Evolutionary conservation across 148 eudicot genomes (phyloP).

Genomic region (Dianthus caryophyllus): DNA sequence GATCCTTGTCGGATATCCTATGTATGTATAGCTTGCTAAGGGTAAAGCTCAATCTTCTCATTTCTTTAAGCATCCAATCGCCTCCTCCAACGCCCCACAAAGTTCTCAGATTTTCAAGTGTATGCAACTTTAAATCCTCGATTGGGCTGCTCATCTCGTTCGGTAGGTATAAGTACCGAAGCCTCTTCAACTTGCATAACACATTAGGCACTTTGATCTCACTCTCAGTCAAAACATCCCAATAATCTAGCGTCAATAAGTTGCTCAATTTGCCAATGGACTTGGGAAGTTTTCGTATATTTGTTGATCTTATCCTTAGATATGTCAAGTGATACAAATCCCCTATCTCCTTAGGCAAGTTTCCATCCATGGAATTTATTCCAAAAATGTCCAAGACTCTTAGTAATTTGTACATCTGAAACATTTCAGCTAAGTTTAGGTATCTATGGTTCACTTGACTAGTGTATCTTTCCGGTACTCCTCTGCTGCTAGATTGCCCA

Average conservation of each 20-base stretch:
- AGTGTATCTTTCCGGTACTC: neutral
- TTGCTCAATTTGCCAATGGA: slow-evolving; percentile 25
- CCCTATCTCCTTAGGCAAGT: slow-evolving; percentile 26
- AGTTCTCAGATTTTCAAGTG: slow-evolving; percentile 13
- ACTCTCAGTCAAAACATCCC: neutral
- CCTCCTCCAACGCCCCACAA: slow-evolving; percentile 30
- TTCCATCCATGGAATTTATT: slow-evolving; percentile 4
- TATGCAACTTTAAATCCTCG: slow-evolving; percentile 17
- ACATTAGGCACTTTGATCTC: slow-evolving; percentile 24
- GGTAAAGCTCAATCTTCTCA: neutral
- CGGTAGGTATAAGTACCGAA: slow-evolving; percentile 26
- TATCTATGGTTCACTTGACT: neutral
- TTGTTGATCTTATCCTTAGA: slow-evolving; percentile 26
- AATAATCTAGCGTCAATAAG: slow-evolving; percentile 26
- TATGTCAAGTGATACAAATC: slow-evolving; percentile 27
- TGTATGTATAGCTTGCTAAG: slow-evolving; percentile 20
- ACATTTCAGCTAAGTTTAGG: slow-evolving; percentile 11
- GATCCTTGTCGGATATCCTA: slow-evolving; percentile 22
- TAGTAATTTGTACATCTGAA: slow-evolving; percentile 22
- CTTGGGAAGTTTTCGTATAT: slow-evolving; percentile 23
- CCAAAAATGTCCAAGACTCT: slow-evolving; percentile 27
- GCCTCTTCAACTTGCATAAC: slow-evolving; percentile 21
- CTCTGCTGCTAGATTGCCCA: neutral
- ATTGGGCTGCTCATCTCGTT: neutral
- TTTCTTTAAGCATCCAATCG: slow-evolving; percentile 26